Percentiles rank a stretch among this genome's conserved stretches.
phyloP scores from a whole-genome alignment of 352 stramenopile species.

The Peronospora belbahrii region DNA sequence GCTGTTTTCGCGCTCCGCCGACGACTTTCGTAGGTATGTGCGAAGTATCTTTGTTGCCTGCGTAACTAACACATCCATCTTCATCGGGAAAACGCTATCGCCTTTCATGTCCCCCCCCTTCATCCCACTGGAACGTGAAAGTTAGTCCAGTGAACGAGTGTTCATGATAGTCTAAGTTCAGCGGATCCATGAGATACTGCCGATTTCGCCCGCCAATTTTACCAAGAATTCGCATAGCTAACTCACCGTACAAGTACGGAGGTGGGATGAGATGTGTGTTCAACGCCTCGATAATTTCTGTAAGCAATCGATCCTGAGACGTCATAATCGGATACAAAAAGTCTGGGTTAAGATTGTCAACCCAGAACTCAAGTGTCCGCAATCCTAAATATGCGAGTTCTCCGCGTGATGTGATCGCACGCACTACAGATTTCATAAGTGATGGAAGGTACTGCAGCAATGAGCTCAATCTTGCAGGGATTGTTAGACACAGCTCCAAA shows the following conservation, averaged over 20 bases:
- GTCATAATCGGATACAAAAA: conserved; percentile 94
- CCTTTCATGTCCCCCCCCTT: conserved; percentile 16
- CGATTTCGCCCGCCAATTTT: conserved; percentile 94
- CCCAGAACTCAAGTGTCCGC: conserved; percentile 96
- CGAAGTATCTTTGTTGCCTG: conserved; percentile 47
- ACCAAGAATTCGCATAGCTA: conserved; percentile 93
- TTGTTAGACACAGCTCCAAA: conserved; percentile 94
- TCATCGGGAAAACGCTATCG: conserved; percentile 29
- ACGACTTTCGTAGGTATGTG: conserved; percentile 47
- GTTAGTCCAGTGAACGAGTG: conserved; percentile 39
- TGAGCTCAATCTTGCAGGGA: conserved; percentile 91
- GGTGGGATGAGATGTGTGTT: conserved; percentile 92
- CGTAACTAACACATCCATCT: conserved; percentile 51
- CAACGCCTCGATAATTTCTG: conserved; percentile 93
- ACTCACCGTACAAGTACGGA: conserved; percentile 95
- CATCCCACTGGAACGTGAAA: conserved; percentile 47
- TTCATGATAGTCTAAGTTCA: conserved; percentile 52
- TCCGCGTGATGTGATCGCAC: conserved; percentile 89
- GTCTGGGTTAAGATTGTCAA: conserved; percentile 97
- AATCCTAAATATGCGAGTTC: conserved; percentile 94
- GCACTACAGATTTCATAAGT: conserved; percentile 92
- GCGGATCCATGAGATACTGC: conserved; percentile 81
- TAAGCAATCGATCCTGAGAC: conserved; percentile 83
- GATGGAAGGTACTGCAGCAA: conserved; percentile 96
- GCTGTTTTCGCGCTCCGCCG: conserved; percentile 41